Evolutionary conservation across 768 basidiomycete genomes (phyloP).

Genomic region (Calocybe indica): DNA sequence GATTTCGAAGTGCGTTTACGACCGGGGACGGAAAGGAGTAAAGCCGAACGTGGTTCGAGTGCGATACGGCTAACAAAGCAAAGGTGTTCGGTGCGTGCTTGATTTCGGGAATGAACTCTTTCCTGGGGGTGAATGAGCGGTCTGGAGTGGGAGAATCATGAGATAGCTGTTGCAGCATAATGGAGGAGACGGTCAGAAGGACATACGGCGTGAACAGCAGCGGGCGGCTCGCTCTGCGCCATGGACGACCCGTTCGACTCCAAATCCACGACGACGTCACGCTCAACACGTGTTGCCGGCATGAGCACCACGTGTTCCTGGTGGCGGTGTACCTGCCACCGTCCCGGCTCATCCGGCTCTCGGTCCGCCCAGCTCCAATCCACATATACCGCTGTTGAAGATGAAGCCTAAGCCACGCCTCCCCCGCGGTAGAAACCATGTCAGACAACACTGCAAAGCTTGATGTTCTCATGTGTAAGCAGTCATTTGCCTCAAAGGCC

Average conservation of each 20-base stretch:
- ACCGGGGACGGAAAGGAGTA: constrained; percentile 60
- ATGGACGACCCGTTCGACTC: background rate
- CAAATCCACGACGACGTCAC: constrained; percentile 17
- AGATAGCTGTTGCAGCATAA: constrained; percentile 11
- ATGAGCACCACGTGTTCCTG: constrained; percentile 5
- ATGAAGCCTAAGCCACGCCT: too few relatives aligned
- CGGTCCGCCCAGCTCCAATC: background rate
- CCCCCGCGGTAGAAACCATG: constrained; percentile 22
- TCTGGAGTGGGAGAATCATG: constrained; percentile 27
- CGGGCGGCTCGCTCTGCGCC: background rate
- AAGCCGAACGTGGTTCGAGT: constrained; percentile 57
- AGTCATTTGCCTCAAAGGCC: background rate
- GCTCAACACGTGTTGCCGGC: constrained; percentile 10
- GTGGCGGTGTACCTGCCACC: constrained; percentile 11
- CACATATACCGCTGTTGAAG: background rate
- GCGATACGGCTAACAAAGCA: constrained; percentile 63
- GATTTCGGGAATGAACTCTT: constrained; percentile 65
- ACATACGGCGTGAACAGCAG: background rate
- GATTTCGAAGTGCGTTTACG: constrained; percentile 45
- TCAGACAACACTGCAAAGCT: constrained; percentile 40
- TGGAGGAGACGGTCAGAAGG: background rate
- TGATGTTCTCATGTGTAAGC: constrained; percentile 76
- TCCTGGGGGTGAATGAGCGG: constrained; percentile 57
- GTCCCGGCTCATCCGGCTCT: background rate
- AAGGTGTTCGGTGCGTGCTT: constrained; percentile 49